Evolutionary conservation across 768 basidiomycete species (phyloP), one percentile per base, ranked within the genome.

Genomic region (Ramaria rubella): DNA sequence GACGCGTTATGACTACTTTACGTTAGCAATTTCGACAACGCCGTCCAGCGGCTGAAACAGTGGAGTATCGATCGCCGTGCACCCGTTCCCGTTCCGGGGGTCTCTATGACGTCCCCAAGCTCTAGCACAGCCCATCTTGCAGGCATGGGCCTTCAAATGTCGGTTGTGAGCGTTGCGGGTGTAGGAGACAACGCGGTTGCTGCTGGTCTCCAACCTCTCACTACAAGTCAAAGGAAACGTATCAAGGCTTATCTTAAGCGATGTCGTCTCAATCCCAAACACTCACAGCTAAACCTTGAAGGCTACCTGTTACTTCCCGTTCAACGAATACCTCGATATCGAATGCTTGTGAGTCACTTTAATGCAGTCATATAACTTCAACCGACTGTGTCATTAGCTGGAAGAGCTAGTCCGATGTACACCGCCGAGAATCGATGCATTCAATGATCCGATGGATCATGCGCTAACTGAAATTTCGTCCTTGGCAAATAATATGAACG

Each of bases 291-390:
- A 38, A 94, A 93, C 66, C 71, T 97, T 62, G 94, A 97, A 72
- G 90, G 89, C 3, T 98, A 98, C 67, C 73, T 99, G 21, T 78
- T 99, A 7, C 80, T 98, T 44, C 96, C 96, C 34, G 87, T 99
- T 14, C 96, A 99, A 68, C 84, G 96, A 52, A 90, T 99, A 65
- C 96, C 96, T 14, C 85, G 96, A n/a, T 99, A 99, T 74, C 84
- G 90, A 58, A 73, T 99, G 57, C 76, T 99, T 63, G 92, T 96
- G 64, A 69, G 85, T 75, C 31, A 58, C 58, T 58, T 17, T 24
- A 58, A 36, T 21, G 7, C 29, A 45, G 19, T 58, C 23, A 23
- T 19, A 7, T 51, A 40, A 55, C 52, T 36, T 9, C n/a, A 5
- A 24, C 17, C 63, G 31, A 7, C 24, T 40, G 54, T 52, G 14